These are phyloP conservation scores for Colletotrichum scovillei DNA, from an alignment of 2,329 filamentous ascomycete species.

Conservation along the genomic window DNA sequence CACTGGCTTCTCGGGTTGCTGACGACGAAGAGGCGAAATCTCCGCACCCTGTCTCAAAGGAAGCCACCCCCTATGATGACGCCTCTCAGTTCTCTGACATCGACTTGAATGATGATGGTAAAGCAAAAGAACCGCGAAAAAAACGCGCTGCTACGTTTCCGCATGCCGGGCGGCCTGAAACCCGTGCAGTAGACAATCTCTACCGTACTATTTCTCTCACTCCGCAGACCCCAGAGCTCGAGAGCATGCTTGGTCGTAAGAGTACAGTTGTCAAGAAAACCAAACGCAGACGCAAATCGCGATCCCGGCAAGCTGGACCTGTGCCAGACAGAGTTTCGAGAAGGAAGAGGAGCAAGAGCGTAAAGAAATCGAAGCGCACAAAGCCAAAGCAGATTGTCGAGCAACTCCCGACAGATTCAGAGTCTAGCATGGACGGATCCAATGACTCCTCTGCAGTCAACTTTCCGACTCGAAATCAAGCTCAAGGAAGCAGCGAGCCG, in stretches of 20 bases:
- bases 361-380: slow-evolving; percentile 1
- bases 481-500: slow-evolving; percentile 32
- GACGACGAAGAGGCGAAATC: slow-evolving; percentile 42
- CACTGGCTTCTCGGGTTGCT: slow-evolving; percentile 54
- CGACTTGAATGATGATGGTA: slow-evolving; percentile 2
- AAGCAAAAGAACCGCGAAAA: neutral
- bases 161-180: slow-evolving; percentile 34
- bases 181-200: slow-evolving; percentile 37
- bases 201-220: slow-evolving; percentile 29
- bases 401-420: slow-evolving; percentile 1
- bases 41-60: neutral
- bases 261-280: neutral
- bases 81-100: slow-evolving; percentile 5
- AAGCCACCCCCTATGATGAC: neutral
- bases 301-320: neutral
- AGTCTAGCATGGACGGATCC: slow-evolving; percentile 31
- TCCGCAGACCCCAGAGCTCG: slow-evolving; percentile 9
- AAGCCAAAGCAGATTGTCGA: slow-evolving; percentile 16
- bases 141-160: slow-evolving; percentile 21
- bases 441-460: slow-evolving; percentile 32
- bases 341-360: slow-evolving; percentile 7
- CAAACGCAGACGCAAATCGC: neutral
- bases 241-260: slow-evolving; percentile 15
- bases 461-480: slow-evolving; percentile 30
- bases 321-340: slow-evolving; percentile 34